Evolutionary conservation across 2,329 filamentous ascomycete species (phyloP).

Genomic region (Hypoxylon sp.): DNA sequence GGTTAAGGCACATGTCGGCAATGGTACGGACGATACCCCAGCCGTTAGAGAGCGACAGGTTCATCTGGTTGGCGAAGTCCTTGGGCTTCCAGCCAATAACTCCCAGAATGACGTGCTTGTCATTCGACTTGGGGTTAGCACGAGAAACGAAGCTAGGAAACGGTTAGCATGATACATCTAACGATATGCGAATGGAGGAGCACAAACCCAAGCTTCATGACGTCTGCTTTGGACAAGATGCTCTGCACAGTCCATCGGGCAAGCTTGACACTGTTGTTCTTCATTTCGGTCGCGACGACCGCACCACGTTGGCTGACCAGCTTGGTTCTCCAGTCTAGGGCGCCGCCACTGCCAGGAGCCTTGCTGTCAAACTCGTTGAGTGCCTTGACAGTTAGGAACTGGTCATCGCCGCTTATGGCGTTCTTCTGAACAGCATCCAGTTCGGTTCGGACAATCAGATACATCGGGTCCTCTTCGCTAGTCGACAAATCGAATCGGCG

Average conservation of each 20-base stretch:
- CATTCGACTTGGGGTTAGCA: conserved; percentile 89
- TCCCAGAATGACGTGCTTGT: conserved; percentile 94
- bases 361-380: conserved; percentile 99
- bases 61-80: conserved; percentile 98
- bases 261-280: conserved; percentile 99
- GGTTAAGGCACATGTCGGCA: conserved; percentile 89
- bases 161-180: conserved; percentile 29
- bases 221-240: conserved; percentile 96
- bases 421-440: conserved; percentile 97
- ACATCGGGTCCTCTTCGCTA: conserved; percentile 93
- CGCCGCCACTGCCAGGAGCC: conserved; percentile 93
- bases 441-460: conserved; percentile 94
- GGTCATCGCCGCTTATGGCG: conserved; percentile 90
- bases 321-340: conserved; percentile 97
- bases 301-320: conserved; percentile 94
- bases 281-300: conserved; percentile 99
- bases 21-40: conserved; percentile 99
- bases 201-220: conserved; percentile 95
- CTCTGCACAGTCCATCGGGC: conserved; percentile 97
- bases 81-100: conserved; percentile 98
- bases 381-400: conserved; percentile 92
- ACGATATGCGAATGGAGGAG: conserved; percentile 15
- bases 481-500: conserved; percentile 95
- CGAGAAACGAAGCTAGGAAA: conserved; percentile 88
- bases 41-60: conserved; percentile 94